These are phyloP conservation scores for Cryptococcus wingfieldii DNA, from an alignment of 1,284 basidiomycete species.

Conservation along the genomic window DNA sequence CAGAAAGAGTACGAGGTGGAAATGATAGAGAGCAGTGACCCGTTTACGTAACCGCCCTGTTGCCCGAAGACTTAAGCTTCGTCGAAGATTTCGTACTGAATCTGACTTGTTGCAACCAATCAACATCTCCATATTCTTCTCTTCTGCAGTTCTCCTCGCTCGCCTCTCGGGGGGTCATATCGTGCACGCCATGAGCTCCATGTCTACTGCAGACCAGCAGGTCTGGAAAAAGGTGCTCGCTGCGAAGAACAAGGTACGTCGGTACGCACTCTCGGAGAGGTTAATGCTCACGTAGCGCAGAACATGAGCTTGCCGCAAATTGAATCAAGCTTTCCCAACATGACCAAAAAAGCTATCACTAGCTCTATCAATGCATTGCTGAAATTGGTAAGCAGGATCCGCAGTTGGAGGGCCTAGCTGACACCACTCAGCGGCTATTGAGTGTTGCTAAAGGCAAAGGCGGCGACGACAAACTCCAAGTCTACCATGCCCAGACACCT, in stretches of 20 bases:
- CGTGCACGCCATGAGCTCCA: constrained; percentile 22
- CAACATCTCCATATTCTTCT: too few species aligned
- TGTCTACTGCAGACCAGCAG: constrained; percentile 42
- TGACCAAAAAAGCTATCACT: constrained; percentile 24
- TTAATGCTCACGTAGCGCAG: constrained; percentile 12
- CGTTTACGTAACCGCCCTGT: too few species aligned
- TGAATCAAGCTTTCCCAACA: constrained; percentile 27
- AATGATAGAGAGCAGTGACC: too few species aligned
- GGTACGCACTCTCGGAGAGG: not conserved
- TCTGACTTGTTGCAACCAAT: too few species aligned
- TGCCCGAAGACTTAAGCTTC: too few species aligned
- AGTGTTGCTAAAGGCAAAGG: constrained; percentile 22
- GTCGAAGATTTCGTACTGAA: too few species aligned
- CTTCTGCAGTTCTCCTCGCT: too few species aligned
- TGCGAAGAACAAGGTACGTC: constrained; percentile 38
- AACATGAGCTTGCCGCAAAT: constrained; percentile 32
- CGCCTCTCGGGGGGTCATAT: not conserved
- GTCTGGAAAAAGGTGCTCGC: constrained; percentile 44
- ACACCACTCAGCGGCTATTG: constrained; percentile 12
- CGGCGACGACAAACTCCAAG: constrained; percentile 11
- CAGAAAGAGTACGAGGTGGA: too few species aligned
- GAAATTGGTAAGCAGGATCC: constrained; percentile 6
- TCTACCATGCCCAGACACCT: constrained; percentile 30
- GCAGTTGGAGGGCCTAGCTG: not conserved
- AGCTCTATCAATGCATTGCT: constrained; percentile 2